Base-by-base conservation (phyloP, 441 rosid species). In the Lepidium campestre region DNA sequence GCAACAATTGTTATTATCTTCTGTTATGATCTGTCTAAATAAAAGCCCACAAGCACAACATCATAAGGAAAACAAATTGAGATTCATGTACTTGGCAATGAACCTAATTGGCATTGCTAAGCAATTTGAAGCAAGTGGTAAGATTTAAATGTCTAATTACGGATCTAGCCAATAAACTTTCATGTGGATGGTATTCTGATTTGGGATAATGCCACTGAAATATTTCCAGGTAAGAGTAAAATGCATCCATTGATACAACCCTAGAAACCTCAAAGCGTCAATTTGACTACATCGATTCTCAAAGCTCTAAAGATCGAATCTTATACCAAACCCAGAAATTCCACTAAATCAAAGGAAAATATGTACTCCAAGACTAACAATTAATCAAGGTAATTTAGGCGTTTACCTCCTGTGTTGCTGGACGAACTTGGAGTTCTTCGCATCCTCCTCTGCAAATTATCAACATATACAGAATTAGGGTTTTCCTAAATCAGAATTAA, bases 371-470 rank as follows among this genome's bases (percentile, higher is more conserved):
- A 42, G 25, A 39, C 36, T 23, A 22, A n/a, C 20, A 3, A n/a
- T 39, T 1, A 8, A 40, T 20, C 14, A 15, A 57, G 36, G 2
- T 23, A 37, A 44, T 11, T 27, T 75, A 4, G 14, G 54, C 1
- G 13, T 57, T 27, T 53, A 83, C 90, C 67, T 80, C 56, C 78
- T 87, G 82, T 91, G 97, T 77, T 81, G 79, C 74, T 87, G 90
- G 15, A 79, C 96, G 60, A 87, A 91, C 2, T 77, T 77, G 0
- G 96, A 91, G 37, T 87, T 87, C 77, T 91, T 89, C 1, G 88
- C 94, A 48, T 89, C 92, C 67, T 87, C 97, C 81, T 91, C 97
- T 91, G 84, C 62, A 69, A 44, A 65, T 57, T 7, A 62, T 19
- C 50, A 54, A 10, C 23, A 44, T n/a, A 37, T 12, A 3, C 17